Base-by-base conservation (phyloP, 306 rosid species). In the Lithocarpus polystachyus region DNA sequence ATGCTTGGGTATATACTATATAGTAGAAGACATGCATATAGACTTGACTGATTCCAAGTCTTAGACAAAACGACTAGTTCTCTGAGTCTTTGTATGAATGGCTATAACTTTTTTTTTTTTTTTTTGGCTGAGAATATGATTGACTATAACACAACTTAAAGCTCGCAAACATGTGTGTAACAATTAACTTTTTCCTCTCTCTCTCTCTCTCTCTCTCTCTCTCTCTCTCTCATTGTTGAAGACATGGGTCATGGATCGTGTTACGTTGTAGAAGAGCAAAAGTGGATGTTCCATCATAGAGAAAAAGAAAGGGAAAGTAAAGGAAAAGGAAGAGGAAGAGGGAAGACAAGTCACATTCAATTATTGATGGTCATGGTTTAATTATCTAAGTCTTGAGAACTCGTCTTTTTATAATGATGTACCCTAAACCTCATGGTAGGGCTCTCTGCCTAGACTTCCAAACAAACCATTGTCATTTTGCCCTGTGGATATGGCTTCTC, bases 301-400 rank as follows among this genome's bases (percentile, higher is more conserved):
- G 79, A 56, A 78, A 37, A 37, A 84, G 76, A 69, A 81, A 78
- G 73, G 57, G 73, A 79, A 83, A 80, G 76, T 56, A 68, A 64
- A 29, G 77, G 9, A 86, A 64, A 67, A 81, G 76, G 57, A 37
- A 62, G 73, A 81, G 79, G 40, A 78, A 29, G 31, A 83, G 76
- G 69, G 80, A 79, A 77, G 88, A 87, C 81, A 86, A 77, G 90
- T 86, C 86, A 70, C 88, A 78, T 68, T 81, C 92, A 84, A 86
- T 87, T 81, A 86, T 80, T 75, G 82, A 85, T 62, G 22, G 53
- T 48, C 28, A 56, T 51, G 8, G 37, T 71, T 79, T 56, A 5
- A 6, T 40, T 40, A 56, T 43, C 28, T 14, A 28, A 71, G 59
- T 75, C 54, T 52, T 81, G 77, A 81, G 87, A 77, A 78, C 60